These are phyloP conservation scores for Candida tibetensis DNA, from an alignment of 805 yeast genomes.

Conservation along the genomic window DNA sequence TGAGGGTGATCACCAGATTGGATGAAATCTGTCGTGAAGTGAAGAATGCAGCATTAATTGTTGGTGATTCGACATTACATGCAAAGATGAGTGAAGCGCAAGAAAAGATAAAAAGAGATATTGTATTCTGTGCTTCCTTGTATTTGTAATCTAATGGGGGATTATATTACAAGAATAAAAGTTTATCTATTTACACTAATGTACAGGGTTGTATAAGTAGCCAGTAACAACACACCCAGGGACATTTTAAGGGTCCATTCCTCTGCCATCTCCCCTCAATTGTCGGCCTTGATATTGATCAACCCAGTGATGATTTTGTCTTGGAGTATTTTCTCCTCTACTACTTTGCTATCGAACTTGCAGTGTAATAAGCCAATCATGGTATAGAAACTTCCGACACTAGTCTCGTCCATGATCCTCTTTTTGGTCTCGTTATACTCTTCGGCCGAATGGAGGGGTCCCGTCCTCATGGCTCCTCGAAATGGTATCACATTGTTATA, in stretches of 20 bases:
- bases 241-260: no score
- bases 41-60: slow-evolving; percentile 86
- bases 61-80: slow-evolving; percentile 90
- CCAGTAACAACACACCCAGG: no score
- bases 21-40: slow-evolving; percentile 96
- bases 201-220: background rate
- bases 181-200: background rate
- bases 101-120: slow-evolving; percentile 92
- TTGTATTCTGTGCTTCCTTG: slow-evolving; percentile 93
- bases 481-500: slow-evolving; percentile 30
- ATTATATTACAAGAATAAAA: no score
- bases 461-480: slow-evolving; percentile 26
- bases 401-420: slow-evolving; percentile 19
- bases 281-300: slow-evolving; percentile 17
- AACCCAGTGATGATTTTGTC: slow-evolving; percentile 30
- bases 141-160: no score
- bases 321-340: slow-evolving; percentile 22
- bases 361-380: slow-evolving; percentile 33
- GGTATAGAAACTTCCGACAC: slow-evolving; percentile 38
- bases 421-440: slow-evolving; percentile 8
- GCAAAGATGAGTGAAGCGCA: slow-evolving; percentile 89
- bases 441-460: slow-evolving; percentile 12
- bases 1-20: slow-evolving; percentile 87
- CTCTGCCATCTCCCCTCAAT: no score
- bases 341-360: slow-evolving; percentile 25